A percentile compares a stretch with the other conserved stretches of the same genome.
phyloP scores from a whole-genome alignment of 495 filamentous ascomycete species.

The Trichocladium antarcticum region DNA sequence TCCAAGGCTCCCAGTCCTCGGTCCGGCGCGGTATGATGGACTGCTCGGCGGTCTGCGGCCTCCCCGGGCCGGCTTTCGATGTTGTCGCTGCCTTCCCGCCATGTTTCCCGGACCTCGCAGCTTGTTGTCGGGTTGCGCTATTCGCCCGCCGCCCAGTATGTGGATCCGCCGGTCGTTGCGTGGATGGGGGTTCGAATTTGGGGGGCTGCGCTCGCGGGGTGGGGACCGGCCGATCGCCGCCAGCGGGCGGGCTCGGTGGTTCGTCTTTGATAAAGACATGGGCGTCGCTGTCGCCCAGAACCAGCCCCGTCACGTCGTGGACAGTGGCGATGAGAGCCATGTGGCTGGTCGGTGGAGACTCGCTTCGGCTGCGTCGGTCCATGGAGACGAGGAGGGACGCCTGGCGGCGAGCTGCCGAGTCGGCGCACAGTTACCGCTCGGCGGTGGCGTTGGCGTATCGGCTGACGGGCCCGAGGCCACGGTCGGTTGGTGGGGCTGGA shows the following conservation, averaged over 20 bases:
- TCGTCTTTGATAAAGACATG: constrained; percentile 15
- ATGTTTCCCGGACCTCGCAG: background rate
- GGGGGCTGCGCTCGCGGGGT: background rate
- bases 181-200: constrained; percentile 2
- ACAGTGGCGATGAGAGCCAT: constrained; percentile 8
- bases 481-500: background rate
- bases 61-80: background rate
- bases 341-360: background rate
- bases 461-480: background rate
- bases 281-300: constrained; percentile 8
- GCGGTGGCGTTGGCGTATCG: constrained; percentile 4
- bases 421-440: background rate
- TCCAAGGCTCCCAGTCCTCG: constrained; percentile 28
- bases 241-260: constrained; percentile 7
- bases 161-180: background rate
- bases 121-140: background rate
- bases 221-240: background rate
- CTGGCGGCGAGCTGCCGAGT: background rate
- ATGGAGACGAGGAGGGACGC: background rate
- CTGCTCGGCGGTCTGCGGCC: constrained; percentile 1
- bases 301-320: constrained; percentile 13
- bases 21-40: constrained; percentile 16
- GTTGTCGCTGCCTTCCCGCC: background rate
- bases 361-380: background rate
- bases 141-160: background rate